Evolutionary conservation across 129 eudicot genomes (phyloP).

Genomic region (Flaveria bidentis): DNA sequence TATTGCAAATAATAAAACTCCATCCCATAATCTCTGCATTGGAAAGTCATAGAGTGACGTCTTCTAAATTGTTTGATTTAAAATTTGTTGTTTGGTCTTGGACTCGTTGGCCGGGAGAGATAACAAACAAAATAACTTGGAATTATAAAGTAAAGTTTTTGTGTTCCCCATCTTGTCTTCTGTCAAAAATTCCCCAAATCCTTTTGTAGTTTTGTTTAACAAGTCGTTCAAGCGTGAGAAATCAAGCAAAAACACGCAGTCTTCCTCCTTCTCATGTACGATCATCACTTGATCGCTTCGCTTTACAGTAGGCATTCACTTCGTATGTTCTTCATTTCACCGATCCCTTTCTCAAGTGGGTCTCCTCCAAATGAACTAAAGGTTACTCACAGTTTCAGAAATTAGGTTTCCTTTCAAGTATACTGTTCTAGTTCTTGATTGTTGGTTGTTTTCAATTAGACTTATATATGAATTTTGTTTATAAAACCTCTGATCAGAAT

Average conservation of each 20-base stretch:
- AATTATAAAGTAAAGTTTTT: too few species aligned
- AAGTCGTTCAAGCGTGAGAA: not conserved
- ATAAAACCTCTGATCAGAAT: not conserved
- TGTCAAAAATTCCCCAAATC: too few species aligned
- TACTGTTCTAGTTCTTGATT: not conserved
- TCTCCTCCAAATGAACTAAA: not conserved
- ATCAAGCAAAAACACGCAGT: not conserved
- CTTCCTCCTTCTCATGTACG: not conserved
- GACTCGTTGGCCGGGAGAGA: too few species aligned
- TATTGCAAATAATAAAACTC: too few species aligned
- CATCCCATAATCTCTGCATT: too few species aligned
- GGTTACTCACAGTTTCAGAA: not conserved
- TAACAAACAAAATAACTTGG: too few species aligned
- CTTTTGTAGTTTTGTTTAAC: not conserved
- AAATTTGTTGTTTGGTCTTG: too few species aligned
- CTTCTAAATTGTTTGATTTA: too few species aligned
- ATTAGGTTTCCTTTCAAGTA: not conserved
- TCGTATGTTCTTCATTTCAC: not conserved
- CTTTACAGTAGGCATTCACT: not conserved
- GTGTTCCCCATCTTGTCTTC: too few species aligned
- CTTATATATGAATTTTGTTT: not conserved
- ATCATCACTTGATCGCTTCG: not conserved
- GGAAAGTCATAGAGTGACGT: too few species aligned
- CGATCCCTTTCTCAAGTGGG: not conserved
- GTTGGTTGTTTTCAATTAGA: not conserved